Conservation (phyloP, 345 rosid genomes). For the Eucalyptus caleyi region DNA sequence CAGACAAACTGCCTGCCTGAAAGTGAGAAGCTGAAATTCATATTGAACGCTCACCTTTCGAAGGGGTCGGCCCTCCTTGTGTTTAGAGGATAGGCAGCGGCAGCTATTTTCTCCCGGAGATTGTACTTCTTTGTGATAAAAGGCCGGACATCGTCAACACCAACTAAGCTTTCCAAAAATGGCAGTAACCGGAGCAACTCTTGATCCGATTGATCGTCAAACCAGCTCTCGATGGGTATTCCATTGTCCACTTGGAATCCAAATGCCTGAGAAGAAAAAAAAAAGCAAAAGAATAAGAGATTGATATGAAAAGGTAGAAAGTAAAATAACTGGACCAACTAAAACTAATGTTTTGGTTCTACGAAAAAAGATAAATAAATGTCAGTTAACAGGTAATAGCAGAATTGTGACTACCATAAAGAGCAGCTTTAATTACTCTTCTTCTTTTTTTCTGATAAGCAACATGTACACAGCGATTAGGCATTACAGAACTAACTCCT, state of each 20-base stretch:
- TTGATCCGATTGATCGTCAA: slow-evolving; percentile 68
- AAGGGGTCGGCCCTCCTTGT: slow-evolving; percentile 36
- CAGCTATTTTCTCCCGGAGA: slow-evolving; percentile 62
- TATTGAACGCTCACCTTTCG: slow-evolving; percentile 22
- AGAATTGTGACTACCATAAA: not conserved
- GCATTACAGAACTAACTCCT: not conserved
- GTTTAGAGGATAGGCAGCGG: slow-evolving; percentile 51
- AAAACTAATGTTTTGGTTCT: not conserved
- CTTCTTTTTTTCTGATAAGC: not conserved
- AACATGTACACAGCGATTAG: not conserved
- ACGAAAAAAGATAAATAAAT: not conserved
- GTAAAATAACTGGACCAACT: not conserved
- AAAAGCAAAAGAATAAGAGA: not conserved
- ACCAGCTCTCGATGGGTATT: slow-evolving; percentile 98
- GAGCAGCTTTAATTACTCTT: not conserved
- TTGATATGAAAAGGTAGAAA: not conserved
- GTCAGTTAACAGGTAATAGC: not conserved
- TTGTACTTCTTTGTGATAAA: slow-evolving; percentile 72
- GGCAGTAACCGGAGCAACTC: slow-evolving; percentile 77
- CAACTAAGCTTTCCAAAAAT: slow-evolving; percentile 81
- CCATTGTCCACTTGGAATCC: slow-evolving; percentile 99
- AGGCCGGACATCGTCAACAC: slow-evolving; percentile 91
- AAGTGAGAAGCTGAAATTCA: not conserved
- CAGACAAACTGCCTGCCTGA: not conserved
- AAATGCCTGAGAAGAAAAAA: slow-evolving; percentile 51